These are phyloP conservation scores for Teunomyces lycoperdinae DNA, from an alignment of 805 yeast species.

Conservation along the genomic window DNA sequence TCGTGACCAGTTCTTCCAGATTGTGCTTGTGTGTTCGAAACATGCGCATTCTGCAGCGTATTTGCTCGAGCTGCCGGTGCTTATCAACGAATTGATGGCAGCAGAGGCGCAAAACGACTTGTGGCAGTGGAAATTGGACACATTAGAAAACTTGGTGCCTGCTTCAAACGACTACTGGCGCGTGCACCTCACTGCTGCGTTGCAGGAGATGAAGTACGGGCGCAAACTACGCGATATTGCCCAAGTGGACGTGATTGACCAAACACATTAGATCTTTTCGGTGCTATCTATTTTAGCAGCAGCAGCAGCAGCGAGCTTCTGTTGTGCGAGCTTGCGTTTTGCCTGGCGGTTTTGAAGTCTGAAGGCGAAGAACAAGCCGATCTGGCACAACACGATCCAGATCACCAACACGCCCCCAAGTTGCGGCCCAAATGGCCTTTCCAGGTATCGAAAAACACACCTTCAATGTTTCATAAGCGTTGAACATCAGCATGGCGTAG, in stretches of 20 bases:
- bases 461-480: constrained; percentile 28
- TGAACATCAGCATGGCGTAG: constrained; percentile 36
- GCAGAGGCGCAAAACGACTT: constrained; percentile 15
- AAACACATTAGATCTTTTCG: constrained; percentile 8
- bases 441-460: constrained; percentile 35
- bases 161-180: constrained; percentile 22
- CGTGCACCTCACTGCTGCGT: constrained; percentile 15
- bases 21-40: constrained; percentile 20
- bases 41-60: constrained; percentile 16
- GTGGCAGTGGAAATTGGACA: constrained; percentile 21
- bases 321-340: constrained; percentile 1
- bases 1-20: constrained; percentile 18
- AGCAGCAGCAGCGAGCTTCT: background rate
- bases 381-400: constrained; percentile 26
- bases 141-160: constrained; percentile 21
- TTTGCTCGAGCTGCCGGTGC: constrained; percentile 23
- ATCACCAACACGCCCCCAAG: constrained; percentile 28
- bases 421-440: constrained; percentile 31
- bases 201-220: constrained; percentile 24
- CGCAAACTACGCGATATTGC: constrained; percentile 13
- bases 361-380: constrained; percentile 6
- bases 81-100: constrained; percentile 16
- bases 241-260: constrained; percentile 25
- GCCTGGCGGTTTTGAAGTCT: background rate
- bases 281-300: background rate